Evolutionary conservation across 2,329 filamentous ascomycete species (phyloP), one percentile per base, ranked within the genome.

Genomic region (Huntiella omanensis): DNA sequence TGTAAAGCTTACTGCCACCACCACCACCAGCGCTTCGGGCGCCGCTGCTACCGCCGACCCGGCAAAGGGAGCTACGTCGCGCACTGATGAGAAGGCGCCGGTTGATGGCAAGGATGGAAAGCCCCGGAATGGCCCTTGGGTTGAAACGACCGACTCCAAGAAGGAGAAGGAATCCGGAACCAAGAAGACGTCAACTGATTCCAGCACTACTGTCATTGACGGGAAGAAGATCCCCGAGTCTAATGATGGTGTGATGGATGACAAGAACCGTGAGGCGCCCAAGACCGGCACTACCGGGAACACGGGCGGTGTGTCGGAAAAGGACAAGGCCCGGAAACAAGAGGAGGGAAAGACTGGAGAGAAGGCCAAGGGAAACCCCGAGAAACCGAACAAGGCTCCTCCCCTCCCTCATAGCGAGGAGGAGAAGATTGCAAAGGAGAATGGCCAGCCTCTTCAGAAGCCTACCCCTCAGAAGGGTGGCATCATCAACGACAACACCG

Each of bases 61-160:
- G 13, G 32, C 11, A 34, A 50, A 50, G 41, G 28, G 37, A 13
- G 41, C 48, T 8, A 38, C 47, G 13, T 46, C 48, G 7, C 39
- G 40, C 13, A 39, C 42, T 32, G 69, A 65, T 48, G 86, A 86
- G 59, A 80, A 91, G 65, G 84, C 83, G 47, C 88, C 88, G 0
- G 80, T 95, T 15, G 91, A 96, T 59, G 87, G 87, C 40, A 80
- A 82, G 55, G 91, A 96, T 64, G 91, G 91, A 41, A 91, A 87
- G 64, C 91, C 91, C 40, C 88, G 95, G 58, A 75, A 80, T 15
- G 91, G 91, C 1, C 91, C 91, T 4, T 79, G 75, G 57, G 77
- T 87, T 48, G 75, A 78, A 51, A 71, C 68, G 12, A 48, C 49
- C 16, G 65, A 70, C 49, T 55, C 55, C 54, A 60, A 57, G 39